Base-by-base conservation (phyloP, 495 filamentous ascomycete species). In the Xylaria curta region DNA sequence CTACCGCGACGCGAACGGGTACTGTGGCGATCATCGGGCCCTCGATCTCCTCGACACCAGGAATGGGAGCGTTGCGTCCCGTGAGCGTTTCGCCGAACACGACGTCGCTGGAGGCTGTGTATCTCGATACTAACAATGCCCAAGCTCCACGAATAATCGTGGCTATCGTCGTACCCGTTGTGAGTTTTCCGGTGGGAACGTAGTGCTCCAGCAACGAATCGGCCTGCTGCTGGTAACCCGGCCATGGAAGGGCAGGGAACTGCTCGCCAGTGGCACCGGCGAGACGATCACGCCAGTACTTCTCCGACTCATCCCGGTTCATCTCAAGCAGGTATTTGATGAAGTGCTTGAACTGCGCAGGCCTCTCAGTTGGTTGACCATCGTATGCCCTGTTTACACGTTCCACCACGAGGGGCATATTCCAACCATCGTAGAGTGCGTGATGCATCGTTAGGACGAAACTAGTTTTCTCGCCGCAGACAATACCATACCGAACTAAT, bases 351-450 rank as follows among this genome's bases (percentile, higher is more conserved):
- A 85, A 85, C 13, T 82, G 78, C 17, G 82, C 77, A 6, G 82
- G 82, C 78, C 87, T 86, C 67, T 84, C 86, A 0, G 75, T 75
- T 10, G 67, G 15, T 6, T 76, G 74, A 15, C 76, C 75, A 6
- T 72, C 66, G 58, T 84, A 85, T 8, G 79, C 75, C 8, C 75
- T 75, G 61, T 85, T 85, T 26, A 91, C 85, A 65, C 86, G 81
- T 19, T 89, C 80, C 7, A 90, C 80, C 15, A 91, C 81, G 0
- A 91, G 74, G 7, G 84, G 82, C 78, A 89, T 84, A 9, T 85
- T 89, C 88, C 89, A 92, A 21, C 90, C 90, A 66, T 93, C 91
- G 70, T 92, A 94, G 2, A 93, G 75, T 1, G 87, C 87, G 68
- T 93, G 91, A 70, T 92, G 90, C 61, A 90, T 84, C 2, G 89